Percentiles rank a stretch among this genome's conserved stretches.
These are phyloP conservation scores for Cladorrhinum sp. DNA, from an alignment of 2,329 filamentous ascomycete genomes.

Conservation along the genomic window DNA sequence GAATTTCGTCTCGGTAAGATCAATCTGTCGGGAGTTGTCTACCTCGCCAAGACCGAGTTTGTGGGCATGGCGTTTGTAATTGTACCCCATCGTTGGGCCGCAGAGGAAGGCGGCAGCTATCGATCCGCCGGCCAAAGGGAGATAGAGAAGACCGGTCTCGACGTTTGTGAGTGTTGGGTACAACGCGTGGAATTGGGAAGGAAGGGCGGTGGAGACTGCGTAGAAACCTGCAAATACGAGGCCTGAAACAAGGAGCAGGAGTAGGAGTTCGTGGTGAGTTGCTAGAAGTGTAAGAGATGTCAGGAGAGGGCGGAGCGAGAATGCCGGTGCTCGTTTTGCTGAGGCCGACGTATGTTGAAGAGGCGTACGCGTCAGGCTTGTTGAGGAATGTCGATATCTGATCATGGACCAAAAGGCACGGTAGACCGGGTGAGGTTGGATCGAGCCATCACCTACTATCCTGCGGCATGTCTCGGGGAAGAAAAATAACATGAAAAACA, in stretches of 20 bases:
- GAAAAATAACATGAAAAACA: slow-evolving; percentile 7
- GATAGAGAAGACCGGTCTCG: slow-evolving; percentile 50
- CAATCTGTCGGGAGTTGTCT: slow-evolving; percentile 49
- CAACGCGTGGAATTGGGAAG: slow-evolving; percentile 40
- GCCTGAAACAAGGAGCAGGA: slow-evolving; percentile 43
- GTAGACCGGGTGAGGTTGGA: not conserved
- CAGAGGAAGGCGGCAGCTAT: slow-evolving; percentile 42
- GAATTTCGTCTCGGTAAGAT: slow-evolving; percentile 41
- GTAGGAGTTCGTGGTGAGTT: slow-evolving; percentile 69
- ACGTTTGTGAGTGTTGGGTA: slow-evolving; percentile 56
- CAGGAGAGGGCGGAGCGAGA: slow-evolving; percentile 62
- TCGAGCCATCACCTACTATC: slow-evolving; percentile 10
- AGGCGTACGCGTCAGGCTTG: not conserved
- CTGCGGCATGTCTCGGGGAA: slow-evolving; percentile 18
- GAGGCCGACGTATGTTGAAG: not conserved
- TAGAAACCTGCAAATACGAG: slow-evolving; percentile 50
- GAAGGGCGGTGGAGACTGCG: slow-evolving; percentile 43
- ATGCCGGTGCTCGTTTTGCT: not conserved
- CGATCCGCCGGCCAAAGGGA: slow-evolving; percentile 48
- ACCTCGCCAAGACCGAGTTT: slow-evolving; percentile 47
- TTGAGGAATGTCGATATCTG: not conserved
- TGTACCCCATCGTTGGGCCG: slow-evolving; percentile 61
- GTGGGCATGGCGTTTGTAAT: slow-evolving; percentile 60
- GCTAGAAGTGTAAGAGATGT: slow-evolving; percentile 74
- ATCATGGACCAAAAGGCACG: not conserved